phyloP scores from a whole-genome alignment of 257 asterid genomes.

The Cinchona pubescens region DNA sequence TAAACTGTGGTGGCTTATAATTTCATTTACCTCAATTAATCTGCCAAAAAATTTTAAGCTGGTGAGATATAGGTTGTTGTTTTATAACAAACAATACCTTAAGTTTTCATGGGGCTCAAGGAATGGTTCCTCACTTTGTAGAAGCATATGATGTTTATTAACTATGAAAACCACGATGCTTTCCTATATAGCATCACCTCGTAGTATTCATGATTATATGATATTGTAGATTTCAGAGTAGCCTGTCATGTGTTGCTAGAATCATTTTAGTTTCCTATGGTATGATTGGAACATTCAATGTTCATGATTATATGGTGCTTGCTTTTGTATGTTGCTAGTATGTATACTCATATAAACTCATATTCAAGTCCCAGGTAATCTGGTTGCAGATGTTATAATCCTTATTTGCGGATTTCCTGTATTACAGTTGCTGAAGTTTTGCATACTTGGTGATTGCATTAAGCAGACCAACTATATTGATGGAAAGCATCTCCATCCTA shows the following conservation, averaged over 20 bases:
- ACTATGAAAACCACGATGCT: neutral
- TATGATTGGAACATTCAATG: neutral
- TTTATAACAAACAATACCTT: too few species aligned
- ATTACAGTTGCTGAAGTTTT: neutral
- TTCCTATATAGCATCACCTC: neutral
- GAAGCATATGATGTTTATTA: neutral
- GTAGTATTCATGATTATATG: neutral
- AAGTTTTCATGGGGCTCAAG: neutral
- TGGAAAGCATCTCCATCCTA: neutral
- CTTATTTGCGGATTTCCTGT: neutral
- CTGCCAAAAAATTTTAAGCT: neutral
- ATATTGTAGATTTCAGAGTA: too few species aligned
- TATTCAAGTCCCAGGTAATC: neutral
- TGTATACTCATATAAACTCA: neutral
- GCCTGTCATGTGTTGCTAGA: neutral
- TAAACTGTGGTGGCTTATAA: neutral
- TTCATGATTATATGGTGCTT: neutral
- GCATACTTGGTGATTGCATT: neutral
- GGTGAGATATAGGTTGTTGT: neutral
- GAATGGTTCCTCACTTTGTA: neutral
- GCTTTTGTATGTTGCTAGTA: neutral
- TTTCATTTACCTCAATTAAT: neutral
- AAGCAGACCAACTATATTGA: neutral
- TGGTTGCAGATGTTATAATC: neutral
- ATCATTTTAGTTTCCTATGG: neutral